phyloP scores from a whole-genome alignment of 495 filamentous ascomycete species.

The Chaetomium fimeti region DNA sequence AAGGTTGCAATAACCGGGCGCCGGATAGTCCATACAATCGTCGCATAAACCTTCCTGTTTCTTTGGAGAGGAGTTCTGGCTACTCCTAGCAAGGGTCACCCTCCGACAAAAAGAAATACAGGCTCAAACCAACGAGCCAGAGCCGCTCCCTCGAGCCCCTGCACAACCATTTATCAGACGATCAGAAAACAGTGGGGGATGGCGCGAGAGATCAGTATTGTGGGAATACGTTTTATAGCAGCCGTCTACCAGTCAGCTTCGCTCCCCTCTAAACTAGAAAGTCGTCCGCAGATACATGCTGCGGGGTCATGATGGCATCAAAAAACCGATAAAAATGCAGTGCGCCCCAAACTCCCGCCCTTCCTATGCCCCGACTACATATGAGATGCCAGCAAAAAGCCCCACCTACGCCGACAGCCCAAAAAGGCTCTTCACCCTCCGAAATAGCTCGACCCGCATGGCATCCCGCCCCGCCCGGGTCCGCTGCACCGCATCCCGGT shows the following conservation, averaged over 20 bases:
- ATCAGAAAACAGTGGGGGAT: too few relatives aligned
- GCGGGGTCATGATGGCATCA: not conserved
- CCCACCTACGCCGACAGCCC: slow-evolving; percentile 32
- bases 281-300: not conserved
- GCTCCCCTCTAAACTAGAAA: not conserved
- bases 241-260: not conserved
- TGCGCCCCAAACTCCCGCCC: not conserved
- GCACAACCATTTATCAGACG: too few relatives aligned
- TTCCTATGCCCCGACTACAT: not conserved
- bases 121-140: too few relatives aligned
- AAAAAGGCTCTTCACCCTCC: slow-evolving; percentile 53
- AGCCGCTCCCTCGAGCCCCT: too few relatives aligned
- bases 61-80: too few relatives aligned
- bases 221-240: not conserved
- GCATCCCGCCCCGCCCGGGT: slow-evolving; percentile 73
- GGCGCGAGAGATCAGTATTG: not conserved
- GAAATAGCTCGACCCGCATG: slow-evolving; percentile 67
- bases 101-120: too few relatives aligned
- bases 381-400: not conserved
- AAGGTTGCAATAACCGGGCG: too few relatives aligned
- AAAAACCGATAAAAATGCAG: not conserved
- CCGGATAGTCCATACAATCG: too few relatives aligned
- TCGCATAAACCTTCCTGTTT: too few relatives aligned
- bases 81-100: too few relatives aligned
- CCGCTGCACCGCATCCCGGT: slow-evolving; percentile 79